Base-by-base conservation (phyloP, 257 asterid genomes). In the Forsythia suspensa region DNA sequence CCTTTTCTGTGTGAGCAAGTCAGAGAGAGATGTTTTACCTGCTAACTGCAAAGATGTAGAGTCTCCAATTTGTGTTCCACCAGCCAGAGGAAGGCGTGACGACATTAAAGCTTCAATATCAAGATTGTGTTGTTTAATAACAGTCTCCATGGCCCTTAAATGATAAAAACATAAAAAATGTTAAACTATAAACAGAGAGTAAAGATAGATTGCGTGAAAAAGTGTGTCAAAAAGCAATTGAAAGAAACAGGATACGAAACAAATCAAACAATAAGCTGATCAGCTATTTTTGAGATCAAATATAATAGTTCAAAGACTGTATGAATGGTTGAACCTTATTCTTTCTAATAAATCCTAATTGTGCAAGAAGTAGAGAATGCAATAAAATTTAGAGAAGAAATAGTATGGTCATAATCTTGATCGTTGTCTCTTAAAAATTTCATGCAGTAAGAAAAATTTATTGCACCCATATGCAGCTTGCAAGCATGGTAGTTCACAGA, bases 121-220 rank as follows among this genome's bases (percentile, higher is more conserved):
- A 77, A 96, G 97, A 85, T 90, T 92, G 86, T 96, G 90, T 80
- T 96, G 97, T 80, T 92, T 94, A 80, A 96, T 90, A 63, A 96
- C 98, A 80, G 99, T 96, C 88, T 96, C 98, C 99, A 96, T 96
- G 59, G 99, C 99, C 96, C 99, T 96, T 80, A 83, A 81, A 84
- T 77, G 51, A 79, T 77, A 57, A 70, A 74, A 59, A 80, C 37
- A 46, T 39, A 75, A 70, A 70, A 55, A 71, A 65, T 48, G 15
- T 21, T 6, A 74, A 34, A 8, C 15, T 43, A 34, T 75, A 70
- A 75, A 71, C 46, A 80, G 29, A 66, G 11, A 46, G 63, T 41
- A 59, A 61, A 63, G 75, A 67, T n/a, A 57, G 79, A 38, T 24
- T 63, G 70, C 78, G 72, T 46, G 66, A 42, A 77, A 63, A 70